phyloP scores from a whole-genome alignment of 345 rosid species.

The Brassica nigra region DNA sequence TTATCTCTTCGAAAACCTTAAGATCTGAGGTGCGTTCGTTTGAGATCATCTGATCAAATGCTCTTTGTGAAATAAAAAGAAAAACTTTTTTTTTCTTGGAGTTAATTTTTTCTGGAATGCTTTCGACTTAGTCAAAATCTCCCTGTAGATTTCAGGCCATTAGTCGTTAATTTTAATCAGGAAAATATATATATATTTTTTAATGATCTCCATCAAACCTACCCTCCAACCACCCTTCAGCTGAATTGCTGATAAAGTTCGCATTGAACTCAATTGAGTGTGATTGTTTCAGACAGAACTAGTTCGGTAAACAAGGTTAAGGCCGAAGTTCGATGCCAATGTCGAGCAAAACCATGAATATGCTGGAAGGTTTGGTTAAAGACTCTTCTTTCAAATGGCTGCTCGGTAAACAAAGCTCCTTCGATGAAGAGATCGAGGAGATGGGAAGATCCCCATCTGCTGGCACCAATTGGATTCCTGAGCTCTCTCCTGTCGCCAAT shows the following conservation, averaged over 20 bases:
- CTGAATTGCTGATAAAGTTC: slow-evolving; percentile 4
- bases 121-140: not conserved
- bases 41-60: not conserved
- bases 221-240: slow-evolving; percentile 18
- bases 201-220: slow-evolving; percentile 26
- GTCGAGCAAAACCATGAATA: slow-evolving; percentile 63
- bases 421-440: slow-evolving; percentile 82
- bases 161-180: not conserved
- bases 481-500: slow-evolving; percentile 86
- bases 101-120: not conserved
- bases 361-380: slow-evolving; percentile 76
- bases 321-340: slow-evolving; percentile 32
- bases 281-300: slow-evolving; percentile 5
- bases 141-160: not conserved
- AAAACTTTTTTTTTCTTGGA: not conserved
- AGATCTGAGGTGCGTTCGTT: not conserved
- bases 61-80: not conserved
- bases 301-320: slow-evolving; percentile 11
- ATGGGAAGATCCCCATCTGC: slow-evolving; percentile 79
- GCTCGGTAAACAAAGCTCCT: slow-evolving; percentile 61
- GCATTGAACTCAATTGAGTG: slow-evolving; percentile 1
- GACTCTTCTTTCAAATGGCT: slow-evolving; percentile 92
- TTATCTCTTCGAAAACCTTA: not conserved
- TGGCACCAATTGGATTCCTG: slow-evolving; percentile 70
- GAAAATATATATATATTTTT: not conserved